Evolutionary conservation across 2,329 filamentous ascomycete genomes (phyloP).

Genomic region (Shiraia sp.): DNA sequence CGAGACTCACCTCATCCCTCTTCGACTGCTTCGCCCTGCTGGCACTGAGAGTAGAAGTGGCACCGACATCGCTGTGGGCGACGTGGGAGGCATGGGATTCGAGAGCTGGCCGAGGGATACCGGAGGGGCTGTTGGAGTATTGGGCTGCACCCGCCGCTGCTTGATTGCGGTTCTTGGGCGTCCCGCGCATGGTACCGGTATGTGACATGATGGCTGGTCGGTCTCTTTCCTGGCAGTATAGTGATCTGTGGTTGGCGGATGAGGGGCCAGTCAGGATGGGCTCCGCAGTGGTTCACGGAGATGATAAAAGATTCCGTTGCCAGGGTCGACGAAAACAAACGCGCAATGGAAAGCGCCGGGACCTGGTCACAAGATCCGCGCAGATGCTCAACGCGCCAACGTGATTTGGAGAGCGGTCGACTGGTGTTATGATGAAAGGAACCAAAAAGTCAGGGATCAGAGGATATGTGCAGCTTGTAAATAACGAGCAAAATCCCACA

Average conservation of each 20-base stretch:
- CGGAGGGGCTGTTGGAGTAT: constrained; percentile 68
- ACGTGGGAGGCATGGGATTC: constrained; percentile 56
- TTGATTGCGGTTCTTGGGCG: constrained; percentile 66
- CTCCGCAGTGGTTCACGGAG: constrained; percentile 18
- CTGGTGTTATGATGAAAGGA: too few species aligned
- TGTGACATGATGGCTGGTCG: constrained; percentile 57
- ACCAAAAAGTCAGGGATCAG: too few species aligned
- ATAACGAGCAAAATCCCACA: too few species aligned
- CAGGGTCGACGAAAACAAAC: constrained; percentile 32
- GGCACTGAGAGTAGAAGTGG: constrained; percentile 75
- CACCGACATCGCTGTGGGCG: constrained; percentile 61
- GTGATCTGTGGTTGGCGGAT: constrained; percentile 24
- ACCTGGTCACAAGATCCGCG: constrained; percentile 7
- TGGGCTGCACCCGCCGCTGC: constrained; percentile 46
- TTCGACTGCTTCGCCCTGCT: constrained; percentile 96
- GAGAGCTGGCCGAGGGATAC: constrained; percentile 73
- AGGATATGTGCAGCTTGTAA: too few species aligned
- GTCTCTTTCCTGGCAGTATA: constrained; percentile 20
- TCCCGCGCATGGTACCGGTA: constrained; percentile 69
- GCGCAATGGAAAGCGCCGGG: constrained; percentile 18
- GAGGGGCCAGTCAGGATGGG: constrained; percentile 21
- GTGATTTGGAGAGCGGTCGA: background rate
- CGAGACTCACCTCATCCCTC: constrained; percentile 84
- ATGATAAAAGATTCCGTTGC: constrained; percentile 24
- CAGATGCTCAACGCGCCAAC: background rate